Base-by-base conservation (phyloP, 306 rosid genomes). In the Urtica urens region DNA sequence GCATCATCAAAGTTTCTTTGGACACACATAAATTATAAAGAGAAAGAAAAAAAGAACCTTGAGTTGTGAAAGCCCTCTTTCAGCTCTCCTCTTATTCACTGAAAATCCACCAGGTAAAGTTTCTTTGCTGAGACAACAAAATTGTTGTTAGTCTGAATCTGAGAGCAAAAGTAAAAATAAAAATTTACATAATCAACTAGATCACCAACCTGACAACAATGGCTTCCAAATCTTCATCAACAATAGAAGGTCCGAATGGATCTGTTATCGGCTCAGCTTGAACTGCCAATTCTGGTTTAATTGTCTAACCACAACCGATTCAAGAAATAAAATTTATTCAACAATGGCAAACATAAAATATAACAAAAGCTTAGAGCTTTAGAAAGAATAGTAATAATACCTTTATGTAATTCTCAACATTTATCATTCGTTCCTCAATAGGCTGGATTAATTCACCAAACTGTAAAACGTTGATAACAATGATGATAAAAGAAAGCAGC, bases 231-330 rank as follows among this genome's bases (percentile, higher is more conserved):
- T 73, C 67, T 70, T 77, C 86, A 65, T 85, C 95, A 14, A 64
- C 67, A 55, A 85, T 75, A 28, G 99, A 85, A 54, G 99, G 99
- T 41, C 99, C 99, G 58, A 68, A 90, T 2, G 99, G 99, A 63
- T 90, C 99, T 0, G 66, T 63, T 31, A 90, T 85, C 27, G 95
- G 95, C 39, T 68, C 94, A 46, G 76, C 85, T 49, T 77, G 82
- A 65, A 85, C 87, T 19, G 59, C 78, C 62, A 85, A 65, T 49
- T 64, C 85, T 7, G 77, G 92, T 80, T 90, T 85, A 52, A 81
- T 64, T 64, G 99, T 84, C 99, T 90, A 76, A 53, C 38, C 14
- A 11, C 23, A 13, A 3, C 20, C 1, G 3, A 6, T 5, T 5
- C 16, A 59, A 17, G 18, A 48, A 13, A 55, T 13, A 18, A 5